Base-by-base conservation (phyloP, 495 filamentous ascomycete genomes). In the Neurospora sp. region DNA sequence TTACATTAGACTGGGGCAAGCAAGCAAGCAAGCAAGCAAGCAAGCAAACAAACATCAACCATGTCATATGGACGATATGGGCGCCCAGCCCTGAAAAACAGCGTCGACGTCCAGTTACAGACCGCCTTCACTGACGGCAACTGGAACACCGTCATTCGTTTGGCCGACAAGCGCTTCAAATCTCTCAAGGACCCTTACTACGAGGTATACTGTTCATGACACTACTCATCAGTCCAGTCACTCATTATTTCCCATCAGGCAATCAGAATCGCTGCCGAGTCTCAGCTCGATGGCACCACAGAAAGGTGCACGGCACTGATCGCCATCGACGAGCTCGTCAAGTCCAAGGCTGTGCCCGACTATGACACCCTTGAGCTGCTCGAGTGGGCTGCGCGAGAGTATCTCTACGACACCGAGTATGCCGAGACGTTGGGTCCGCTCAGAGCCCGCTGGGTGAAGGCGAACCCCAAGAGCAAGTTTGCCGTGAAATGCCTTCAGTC, bases 101-200 rank as follows among this genome's bases (percentile, higher is more conserved):
- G 72, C 53, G 79, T 83, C 6, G 83, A 84, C 69, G 45, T 80
- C 35, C 78, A 79, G 59, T 75, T 87, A 16, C 77, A 82, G 72
- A 78, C 78, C 8, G 81, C 82, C 35, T 87, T 83, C 48, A 75
- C 73, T 31, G 83, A 85, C 27, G 76, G 81, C 44, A 84, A 84
- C 74, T 87, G 84, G 84, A 68, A 65, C n/a, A 70, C 75, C 1
- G 81, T 81, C 45, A 76, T 83, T 8, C 82, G 80, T 39, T 75
- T 86, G 9, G 85, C 85, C 1, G 79, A 82, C 41, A 82, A 83
- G 61, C 78, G 83, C n/a, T 76, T 78, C 44, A 82, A 79, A 69
- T 69, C 75, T 1, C 77, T 81, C n/a, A 85, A 85, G 14, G 85
- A 87, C 42, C 76, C 80, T 0, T 86, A 86, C 69, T 87, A 83